Percentiles rank a stretch among this genome's conserved stretches.
phyloP scores from a whole-genome alignment of 2,329 filamentous ascomycete species.

The Neopestalotiopsis sp. region DNA sequence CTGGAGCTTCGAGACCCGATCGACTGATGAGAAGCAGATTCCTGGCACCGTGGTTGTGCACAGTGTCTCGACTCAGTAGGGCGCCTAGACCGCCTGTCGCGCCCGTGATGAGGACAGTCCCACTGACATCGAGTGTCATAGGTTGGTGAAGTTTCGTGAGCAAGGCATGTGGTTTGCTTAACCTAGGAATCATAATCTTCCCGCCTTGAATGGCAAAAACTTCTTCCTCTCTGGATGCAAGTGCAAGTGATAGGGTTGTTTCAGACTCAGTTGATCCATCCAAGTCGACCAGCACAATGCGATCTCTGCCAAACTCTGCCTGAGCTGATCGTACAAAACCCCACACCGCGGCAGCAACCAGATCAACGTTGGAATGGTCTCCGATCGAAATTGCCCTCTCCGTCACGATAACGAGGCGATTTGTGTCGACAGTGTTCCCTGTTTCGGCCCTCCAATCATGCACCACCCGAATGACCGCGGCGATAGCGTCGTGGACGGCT shows the following conservation, averaged over 20 bases:
- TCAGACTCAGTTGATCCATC: constrained; percentile 11
- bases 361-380: not conserved
- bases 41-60: constrained; percentile 2
- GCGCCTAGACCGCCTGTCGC: constrained; percentile 1
- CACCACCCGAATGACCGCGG: not conserved
- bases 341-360: constrained; percentile 11
- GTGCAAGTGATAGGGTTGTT: not conserved
- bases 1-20: constrained; percentile 8
- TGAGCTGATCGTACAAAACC: constrained; percentile 15
- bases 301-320: constrained; percentile 13
- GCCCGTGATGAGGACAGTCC: constrained; percentile 9
- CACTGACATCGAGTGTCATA: constrained; percentile 10
- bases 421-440: not conserved
- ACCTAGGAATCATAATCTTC: not conserved
- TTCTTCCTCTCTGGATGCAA: not conserved
- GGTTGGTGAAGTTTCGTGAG: not conserved
- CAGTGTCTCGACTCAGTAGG: constrained; percentile 9
- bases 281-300: constrained; percentile 11
- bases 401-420: constrained; percentile 2
- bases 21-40: constrained; percentile 4
- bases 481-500: not conserved
- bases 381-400: not conserved
- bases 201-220: not conserved
- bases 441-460: constrained; percentile 2
- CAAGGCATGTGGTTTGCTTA: not conserved